Evolutionary conservation across 768 basidiomycete genomes (phyloP), one percentile per base, ranked within the genome.

Genomic region (Cantharellus anzutake): DNA sequence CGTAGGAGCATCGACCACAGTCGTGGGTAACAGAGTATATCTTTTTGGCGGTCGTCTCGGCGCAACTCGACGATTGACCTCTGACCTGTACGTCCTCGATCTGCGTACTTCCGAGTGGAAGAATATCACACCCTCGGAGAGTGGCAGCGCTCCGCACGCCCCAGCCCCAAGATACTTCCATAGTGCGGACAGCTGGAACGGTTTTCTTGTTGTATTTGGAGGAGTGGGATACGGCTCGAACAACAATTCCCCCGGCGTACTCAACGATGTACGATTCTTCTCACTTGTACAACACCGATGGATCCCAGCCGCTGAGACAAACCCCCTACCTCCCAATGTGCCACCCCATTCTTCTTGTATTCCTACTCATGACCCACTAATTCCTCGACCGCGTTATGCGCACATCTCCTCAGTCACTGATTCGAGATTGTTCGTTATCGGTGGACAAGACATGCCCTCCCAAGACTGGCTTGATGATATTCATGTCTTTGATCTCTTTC

Each of bases 391-490:
- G 34, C 83, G 96, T 63, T 98, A 98, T 68, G 94, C 94, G 5
- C 94, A 99, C 68, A 76, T 98, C 5, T 93, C 90, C 11, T 83
- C 89, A 2, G 78, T 97, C 50, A 84, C 88, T 5, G 77, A 84
- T 16, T 83, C 86, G 70, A 77, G 83, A 42, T 77, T 99, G 41
- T 85, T 93, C 69, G 78, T 99, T 66, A 89, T 96, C 56, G 94
- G 96, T 3, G 94, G 94, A 0, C 94, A 99, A 68, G 91, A 98
- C 69, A 79, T 96, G 62, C 80, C 80, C 65, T 94, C 94, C 66
- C 83, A 84, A 55, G n/a, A n/a, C n/a, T 97, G 92, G 86, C 75
- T 94, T 35, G 88, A 97, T 70, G 91, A 97, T 63, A 79, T 94
- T 59, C 84, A 88, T 68, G 85, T 94, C 4, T 92, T 84, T 63